Base-by-base conservation (phyloP, 441 rosid genomes). In the Heliophila coronopifolia region DNA sequence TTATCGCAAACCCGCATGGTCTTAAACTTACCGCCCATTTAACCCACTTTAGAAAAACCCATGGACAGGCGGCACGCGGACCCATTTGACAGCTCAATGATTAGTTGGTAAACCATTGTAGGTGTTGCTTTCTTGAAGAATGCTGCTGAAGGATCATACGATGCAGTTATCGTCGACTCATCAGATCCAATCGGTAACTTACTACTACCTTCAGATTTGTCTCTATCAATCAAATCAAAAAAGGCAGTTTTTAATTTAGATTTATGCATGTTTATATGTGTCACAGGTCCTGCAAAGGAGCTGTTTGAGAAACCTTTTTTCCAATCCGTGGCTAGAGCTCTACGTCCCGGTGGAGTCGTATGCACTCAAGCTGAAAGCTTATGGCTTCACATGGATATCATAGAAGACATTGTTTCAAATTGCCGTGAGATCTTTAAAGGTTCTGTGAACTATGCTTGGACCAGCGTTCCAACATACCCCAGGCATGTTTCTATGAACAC, bases 301-400 rank as follows among this genome's bases (percentile, higher is more conserved):
- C 70, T 86, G 9, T 73, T 76, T 10, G 73, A 61, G 11, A 61
- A 66, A 27, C 52, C 74, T 7, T 77, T 86, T 52, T 68, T 80
- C 14, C 67, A 68, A 35, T 49, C 68, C 3, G 85, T 72, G 25
- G 81, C 64, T 5, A 73, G 69, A 54, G 85, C 86, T 10, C 86
- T 83, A 20, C 72, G 82, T 2, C 77, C 86, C 0, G 89, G 92
- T 55, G 92, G 92, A 22, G 79, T 77, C 9, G 60, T 81, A 72
- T 77, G 85, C 9, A 75, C 73, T 33, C 95, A 70, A 43, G 92
- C 92, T 10, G 84, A 86, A 49, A 80, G 86, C 73, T 42, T 80
- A 38, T 83, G 93, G 93, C 73, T 65, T 53, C 67, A 61, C 34
- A 57, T 67, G 31, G 68, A 77, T 70, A 70, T 64, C 40, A 61